phyloP scores from a whole-genome alignment of 176 grass and related monocot species.

The Oryza meyeriana region DNA sequence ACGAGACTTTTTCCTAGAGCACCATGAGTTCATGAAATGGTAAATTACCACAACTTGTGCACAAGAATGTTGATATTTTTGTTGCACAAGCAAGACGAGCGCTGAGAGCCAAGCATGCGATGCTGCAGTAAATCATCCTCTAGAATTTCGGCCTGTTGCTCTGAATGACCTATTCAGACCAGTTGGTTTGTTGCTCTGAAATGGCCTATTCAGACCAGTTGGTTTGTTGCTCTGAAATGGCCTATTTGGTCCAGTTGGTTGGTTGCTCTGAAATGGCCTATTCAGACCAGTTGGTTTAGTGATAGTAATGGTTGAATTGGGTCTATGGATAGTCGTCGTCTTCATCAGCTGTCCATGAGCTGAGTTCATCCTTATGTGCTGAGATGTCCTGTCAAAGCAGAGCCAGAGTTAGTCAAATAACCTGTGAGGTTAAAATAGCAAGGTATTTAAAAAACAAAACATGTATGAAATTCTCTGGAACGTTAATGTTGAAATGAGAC shows the following conservation, averaged over 20 bases:
- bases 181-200: too few relatives aligned
- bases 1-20: not conserved
- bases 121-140: not conserved
- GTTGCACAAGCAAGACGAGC: not conserved
- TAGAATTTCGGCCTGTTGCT: slow-evolving; percentile 45
- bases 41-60: slow-evolving; percentile 1
- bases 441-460: not conserved
- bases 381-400: slow-evolving; percentile 23
- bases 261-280: not conserved
- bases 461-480: not conserved
- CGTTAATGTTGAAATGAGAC: not conserved
- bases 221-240: not conserved
- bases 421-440: not conserved
- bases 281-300: not conserved
- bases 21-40: not conserved
- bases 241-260: not conserved
- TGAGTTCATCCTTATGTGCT: slow-evolving; percentile 23
- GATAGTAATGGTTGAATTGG: slow-evolving; percentile 45
- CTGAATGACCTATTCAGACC: slow-evolving; percentile 14
- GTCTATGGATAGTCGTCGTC: slow-evolving; percentile 39
- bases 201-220: not conserved
- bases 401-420: not conserved
- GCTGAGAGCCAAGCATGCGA: not conserved
- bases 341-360: slow-evolving; percentile 21
- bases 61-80: not conserved